Conservation (phyloP, 208 protist genomes). For the Crithidia acanthocephali region DNA sequence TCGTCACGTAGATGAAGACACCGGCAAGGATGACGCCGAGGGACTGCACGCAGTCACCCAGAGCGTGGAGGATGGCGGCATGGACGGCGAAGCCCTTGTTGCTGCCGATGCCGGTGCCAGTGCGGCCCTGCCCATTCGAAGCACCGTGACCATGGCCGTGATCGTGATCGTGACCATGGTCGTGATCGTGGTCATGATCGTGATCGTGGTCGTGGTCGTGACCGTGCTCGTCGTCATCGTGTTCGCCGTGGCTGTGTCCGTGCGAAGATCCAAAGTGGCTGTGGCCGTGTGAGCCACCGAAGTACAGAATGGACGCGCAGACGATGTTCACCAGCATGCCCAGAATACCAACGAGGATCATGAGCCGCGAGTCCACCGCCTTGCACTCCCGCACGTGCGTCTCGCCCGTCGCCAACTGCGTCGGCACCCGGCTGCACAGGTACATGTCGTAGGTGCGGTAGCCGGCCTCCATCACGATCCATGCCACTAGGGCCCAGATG, state of each 20-base stretch:
- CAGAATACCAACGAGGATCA: constrained; percentile 82
- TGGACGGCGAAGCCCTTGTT: constrained; percentile 65
- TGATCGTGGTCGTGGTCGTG: constrained; percentile 35
- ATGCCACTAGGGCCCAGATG: constrained; percentile 87
- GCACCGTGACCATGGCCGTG: constrained; percentile 40
- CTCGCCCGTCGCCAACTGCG: constrained; percentile 10
- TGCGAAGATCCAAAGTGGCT: constrained; percentile 51
- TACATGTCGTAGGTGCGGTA: constrained; percentile 65
- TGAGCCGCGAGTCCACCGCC: constrained; percentile 65
- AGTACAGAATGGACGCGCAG: constrained; percentile 84
- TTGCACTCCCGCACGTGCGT: constrained; percentile 38
- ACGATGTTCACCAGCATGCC: constrained; percentile 90
- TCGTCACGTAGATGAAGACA: constrained; percentile 79
- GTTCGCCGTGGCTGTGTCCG: constrained; percentile 45
- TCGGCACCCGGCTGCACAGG: constrained; percentile 59
- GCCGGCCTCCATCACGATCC: constrained; percentile 84
- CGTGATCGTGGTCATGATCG: constrained; percentile 48
- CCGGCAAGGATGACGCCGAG: constrained; percentile 88
- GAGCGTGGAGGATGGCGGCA: constrained; percentile 86
- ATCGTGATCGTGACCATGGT: constrained; percentile 46
- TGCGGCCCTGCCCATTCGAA: neutral
- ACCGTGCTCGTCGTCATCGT: constrained; percentile 35
- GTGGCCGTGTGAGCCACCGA: constrained; percentile 83
- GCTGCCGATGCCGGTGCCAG: constrained; percentile 17
- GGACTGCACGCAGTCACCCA: constrained; percentile 92